Evolutionary conservation across 2,329 filamentous ascomycete genomes (phyloP), one percentile per base, ranked within the genome.

Genomic region (Simplicillium sp.): DNA sequence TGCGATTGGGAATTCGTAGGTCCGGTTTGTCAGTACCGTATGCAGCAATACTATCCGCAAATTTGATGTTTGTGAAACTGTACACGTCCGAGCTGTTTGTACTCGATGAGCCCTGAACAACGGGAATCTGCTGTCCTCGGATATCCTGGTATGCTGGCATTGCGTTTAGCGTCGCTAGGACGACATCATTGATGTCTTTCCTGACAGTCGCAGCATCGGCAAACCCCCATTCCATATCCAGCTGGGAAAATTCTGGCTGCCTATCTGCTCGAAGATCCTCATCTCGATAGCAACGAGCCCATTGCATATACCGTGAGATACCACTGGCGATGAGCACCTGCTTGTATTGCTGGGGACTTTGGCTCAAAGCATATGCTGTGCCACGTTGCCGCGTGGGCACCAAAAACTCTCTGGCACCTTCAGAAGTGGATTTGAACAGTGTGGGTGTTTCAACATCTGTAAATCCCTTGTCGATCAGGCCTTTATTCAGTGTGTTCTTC

Each of bases 271-370:
- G 76, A 29, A 92, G 69, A 59, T 97, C 94, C 57, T 98, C 92
- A 54, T 98, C 94, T 12, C 92, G 81, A 62, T 96, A 98, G 56
- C 92, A 98, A 48, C 80, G 82, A 2, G 92, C 94, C 64, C 96
- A 87, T 54, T 98, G 92, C 60, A 83, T 94, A 58, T 98, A 98
- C 33, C 75, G 77, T 1, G 72, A 66, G 11, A 96, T 75, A 0
- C 90, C 90, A 45, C 85, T 84, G 0, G 88, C 86, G 88, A 98
- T 97, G 34, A 98, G 73, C 2, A 96, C 86, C 65, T 98, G 92
- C 65, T 98, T 98, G 58, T 97, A 98, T 60, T 98, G 92, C 59
- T 98, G 92, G 1, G 92, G 92, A 49, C 90, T 97, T 59, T 98
- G 94, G 0, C 89, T 89, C 15, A 98, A 68, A 8, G 92, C 92